Conservation (phyloP, 2,329 filamentous ascomycete species). For the Penicillium sumatraense region DNA sequence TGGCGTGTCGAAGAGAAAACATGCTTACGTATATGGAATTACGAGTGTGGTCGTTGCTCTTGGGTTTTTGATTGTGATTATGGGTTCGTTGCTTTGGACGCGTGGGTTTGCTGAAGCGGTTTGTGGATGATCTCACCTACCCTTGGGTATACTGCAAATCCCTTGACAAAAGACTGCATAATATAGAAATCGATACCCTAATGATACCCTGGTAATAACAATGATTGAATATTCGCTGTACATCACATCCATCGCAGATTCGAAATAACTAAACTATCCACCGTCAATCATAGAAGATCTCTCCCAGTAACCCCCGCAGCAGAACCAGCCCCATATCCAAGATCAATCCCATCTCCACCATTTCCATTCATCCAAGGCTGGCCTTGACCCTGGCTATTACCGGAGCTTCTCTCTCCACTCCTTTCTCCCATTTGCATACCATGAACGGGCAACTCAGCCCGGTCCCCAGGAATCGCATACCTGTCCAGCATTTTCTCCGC, state of each 20-base stretch:
- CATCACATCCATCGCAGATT: neutral
- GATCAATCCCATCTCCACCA: neutral
- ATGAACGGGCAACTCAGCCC: constrained; percentile 22
- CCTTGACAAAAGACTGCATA: no score
- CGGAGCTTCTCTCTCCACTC: neutral
- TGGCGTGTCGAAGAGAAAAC: constrained; percentile 52
- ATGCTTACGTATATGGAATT: constrained; percentile 66
- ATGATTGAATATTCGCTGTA: neutral
- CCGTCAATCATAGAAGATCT: neutral
- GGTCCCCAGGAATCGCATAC: constrained; percentile 8
- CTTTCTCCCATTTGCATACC: constrained; percentile 9
- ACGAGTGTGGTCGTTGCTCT: constrained; percentile 55
- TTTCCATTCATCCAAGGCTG: constrained; percentile 1
- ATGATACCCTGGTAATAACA: no score
- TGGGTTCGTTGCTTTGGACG: constrained; percentile 63
- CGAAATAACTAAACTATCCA: neutral
- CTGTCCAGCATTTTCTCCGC: constrained; percentile 34
- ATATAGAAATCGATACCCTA: neutral
- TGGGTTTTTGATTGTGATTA: constrained; percentile 56
- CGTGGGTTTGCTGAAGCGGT: constrained; percentile 40
- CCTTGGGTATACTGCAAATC: neutral
- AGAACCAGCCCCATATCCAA: neutral
- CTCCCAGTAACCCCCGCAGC: neutral
- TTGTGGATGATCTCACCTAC: constrained; percentile 29
- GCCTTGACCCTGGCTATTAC: neutral